A percentile compares a stretch with the other conserved stretches of the same genome.
phyloP scores from a whole-genome alignment of 805 yeast species.

The Nadsonia fulvescens region DNA sequence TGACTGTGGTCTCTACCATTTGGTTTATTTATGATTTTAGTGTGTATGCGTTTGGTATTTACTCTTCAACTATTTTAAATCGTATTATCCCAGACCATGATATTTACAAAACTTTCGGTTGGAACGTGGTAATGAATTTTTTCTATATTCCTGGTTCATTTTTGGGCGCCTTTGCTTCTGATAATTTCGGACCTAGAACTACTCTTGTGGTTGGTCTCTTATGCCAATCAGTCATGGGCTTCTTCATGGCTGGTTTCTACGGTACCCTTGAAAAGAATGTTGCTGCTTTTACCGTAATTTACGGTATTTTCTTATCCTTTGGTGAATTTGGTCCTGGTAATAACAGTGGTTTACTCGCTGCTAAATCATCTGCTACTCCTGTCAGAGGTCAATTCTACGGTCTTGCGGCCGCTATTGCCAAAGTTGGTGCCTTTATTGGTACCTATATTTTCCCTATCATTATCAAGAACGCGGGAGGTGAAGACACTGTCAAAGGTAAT shows the following conservation, averaged over 20 bases:
- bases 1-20: constrained; percentile 48
- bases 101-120: constrained; percentile 64
- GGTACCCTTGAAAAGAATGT: constrained; percentile 35
- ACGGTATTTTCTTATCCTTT: constrained; percentile 69
- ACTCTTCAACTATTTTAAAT: constrained; percentile 53
- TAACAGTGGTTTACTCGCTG: constrained; percentile 72
- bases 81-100: constrained; percentile 41
- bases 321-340: constrained; percentile 96
- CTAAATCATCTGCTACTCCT: constrained; percentile 74
- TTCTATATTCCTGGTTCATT: constrained; percentile 85
- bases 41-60: constrained; percentile 73
- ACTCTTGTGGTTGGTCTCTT: constrained; percentile 53
- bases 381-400: constrained; percentile 85
- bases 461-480: constrained; percentile 38
- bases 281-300: constrained; percentile 69
- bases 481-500: constrained; percentile 31
- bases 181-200: constrained; percentile 78
- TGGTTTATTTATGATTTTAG: constrained; percentile 91
- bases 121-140: constrained; percentile 77
- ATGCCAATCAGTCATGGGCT: constrained; percentile 65
- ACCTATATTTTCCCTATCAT: constrained; percentile 77
- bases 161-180: constrained; percentile 72
- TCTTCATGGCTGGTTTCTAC: constrained; percentile 62
- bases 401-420: constrained; percentile 80
- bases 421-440: constrained; percentile 85